A percentile compares a stretch with the other conserved stretches of the same genome.
Conservation (phyloP, 129 eudicot genomes). For the Lactuca saligna region DNA sequence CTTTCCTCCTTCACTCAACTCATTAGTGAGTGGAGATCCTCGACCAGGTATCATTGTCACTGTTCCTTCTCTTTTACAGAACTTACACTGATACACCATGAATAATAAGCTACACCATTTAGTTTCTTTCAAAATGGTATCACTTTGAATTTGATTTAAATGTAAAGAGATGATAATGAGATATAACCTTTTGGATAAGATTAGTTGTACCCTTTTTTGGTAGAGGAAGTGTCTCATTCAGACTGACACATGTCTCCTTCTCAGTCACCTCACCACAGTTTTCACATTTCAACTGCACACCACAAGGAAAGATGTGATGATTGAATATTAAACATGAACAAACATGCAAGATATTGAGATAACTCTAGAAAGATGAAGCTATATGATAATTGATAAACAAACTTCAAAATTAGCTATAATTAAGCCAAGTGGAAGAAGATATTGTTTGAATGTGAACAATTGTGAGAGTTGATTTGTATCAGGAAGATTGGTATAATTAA, state of each 20-base stretch:
- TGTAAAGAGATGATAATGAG: neutral
- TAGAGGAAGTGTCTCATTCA: slow-evolving; percentile 58
- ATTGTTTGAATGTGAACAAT: neutral
- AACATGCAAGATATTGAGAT: neutral
- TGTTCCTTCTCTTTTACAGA: slow-evolving; percentile 81
- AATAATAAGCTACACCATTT: neutral
- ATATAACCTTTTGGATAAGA: slow-evolving; percentile 73
- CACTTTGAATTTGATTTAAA: slow-evolving; percentile 2
- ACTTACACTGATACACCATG: slow-evolving; percentile 71
- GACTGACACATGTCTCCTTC: slow-evolving; percentile 57
- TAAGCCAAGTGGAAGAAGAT: too few relatives aligned
- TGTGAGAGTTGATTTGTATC: neutral
- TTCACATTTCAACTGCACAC: slow-evolving; percentile 37
- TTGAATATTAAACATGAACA: slow-evolving; percentile 4
- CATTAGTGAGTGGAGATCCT: slow-evolving; percentile 64
- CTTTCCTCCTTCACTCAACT: slow-evolving; percentile 47
- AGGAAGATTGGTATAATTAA: neutral
- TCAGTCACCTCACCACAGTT: slow-evolving; percentile 45
- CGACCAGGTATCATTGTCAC: slow-evolving; percentile 69
- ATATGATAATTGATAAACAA: neutral
- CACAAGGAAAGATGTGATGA: slow-evolving; percentile 10
- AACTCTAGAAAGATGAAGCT: slow-evolving; percentile 1
- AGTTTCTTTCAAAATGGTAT: neutral
- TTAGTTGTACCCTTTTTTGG: slow-evolving; percentile 48
- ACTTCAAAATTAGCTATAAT: neutral